phyloP scores from a whole-genome alignment of 768 basidiomycete species.

The Phylloporus scabripes region DNA sequence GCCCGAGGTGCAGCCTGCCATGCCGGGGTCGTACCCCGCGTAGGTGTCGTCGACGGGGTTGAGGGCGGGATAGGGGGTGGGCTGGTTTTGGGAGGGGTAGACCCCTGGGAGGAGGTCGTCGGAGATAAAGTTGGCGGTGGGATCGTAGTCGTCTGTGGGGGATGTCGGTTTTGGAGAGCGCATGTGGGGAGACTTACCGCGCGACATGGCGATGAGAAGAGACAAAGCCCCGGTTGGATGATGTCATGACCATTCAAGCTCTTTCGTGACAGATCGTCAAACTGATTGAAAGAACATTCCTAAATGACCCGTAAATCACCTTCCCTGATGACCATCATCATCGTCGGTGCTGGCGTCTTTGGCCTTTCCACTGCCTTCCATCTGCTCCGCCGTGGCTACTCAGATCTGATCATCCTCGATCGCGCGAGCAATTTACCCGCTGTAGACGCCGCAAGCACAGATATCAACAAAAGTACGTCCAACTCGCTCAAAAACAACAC shows the following conservation, averaged over 20 bases:
- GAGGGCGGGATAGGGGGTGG: not conserved
- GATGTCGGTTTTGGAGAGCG: not conserved
- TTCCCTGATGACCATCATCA: too few relatives aligned
- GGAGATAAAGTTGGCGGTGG: not conserved
- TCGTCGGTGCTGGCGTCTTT: constrained; percentile 81
- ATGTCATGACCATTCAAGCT: too few relatives aligned
- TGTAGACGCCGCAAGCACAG: constrained; percentile 70
- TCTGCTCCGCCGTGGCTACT: constrained; percentile 65
- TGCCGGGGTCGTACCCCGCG: constrained; percentile 19
- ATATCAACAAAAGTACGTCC: constrained; percentile 37
- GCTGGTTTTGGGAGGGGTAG: not conserved
- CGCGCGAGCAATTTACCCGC: constrained; percentile 66
- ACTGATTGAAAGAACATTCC: too few relatives aligned
- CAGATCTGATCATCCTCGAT: constrained; percentile 70
- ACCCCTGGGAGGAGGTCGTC: constrained; percentile 1
- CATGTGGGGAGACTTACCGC: not conserved
- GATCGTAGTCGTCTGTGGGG: constrained; percentile 5
- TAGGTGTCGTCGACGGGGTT: constrained; percentile 6
- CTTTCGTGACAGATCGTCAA: too few relatives aligned
- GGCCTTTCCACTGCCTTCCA: constrained; percentile 84
- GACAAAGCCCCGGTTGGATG: not conserved
- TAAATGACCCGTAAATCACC: too few relatives aligned
- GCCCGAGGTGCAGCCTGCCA: constrained; percentile 16
- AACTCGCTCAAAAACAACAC: not conserved
- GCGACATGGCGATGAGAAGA: not conserved